Evolutionary conservation across 441 rosid genomes (phyloP), one percentile per base, ranked within the genome.

Genomic region (Adansonia madagascariensis): DNA sequence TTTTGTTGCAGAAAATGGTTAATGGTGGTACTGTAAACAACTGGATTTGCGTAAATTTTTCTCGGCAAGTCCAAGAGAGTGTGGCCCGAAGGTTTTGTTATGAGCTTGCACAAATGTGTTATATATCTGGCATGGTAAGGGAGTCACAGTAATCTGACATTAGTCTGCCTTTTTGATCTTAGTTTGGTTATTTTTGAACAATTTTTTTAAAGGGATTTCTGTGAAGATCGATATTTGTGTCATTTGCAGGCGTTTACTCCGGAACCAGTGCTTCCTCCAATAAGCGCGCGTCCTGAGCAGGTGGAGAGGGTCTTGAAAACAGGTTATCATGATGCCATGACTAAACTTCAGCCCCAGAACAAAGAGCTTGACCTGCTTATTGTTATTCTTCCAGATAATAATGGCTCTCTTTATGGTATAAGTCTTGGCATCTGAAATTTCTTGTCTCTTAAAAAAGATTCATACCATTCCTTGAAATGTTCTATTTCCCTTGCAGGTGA

Each of bases 171-270:
- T 63, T 1, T 0, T 66, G 77, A 50, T n/a, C 44, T 61, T 3
- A 12, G 66, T 61, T 27, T 31, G 61, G 41, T 6, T 59, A 20
- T 78, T 76, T 44, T 49, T 59, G n/a, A 79, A 76, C 56, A 76
- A 43, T 31, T 59, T 56, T 12, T 27, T 60, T 14, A 80, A 24
- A 63, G 35, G 3, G 27, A 31, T 62, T 62, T 27, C 44, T 57
- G 6, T 3, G 31, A 8, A 18, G 8, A 57, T 20, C 20, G 20
- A n/a, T 57, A 10, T 56, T 56, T 17, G 61, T 18, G 41, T 61
- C 43, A 31, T 61, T 61, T 61, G 66, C 66, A 61, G 44, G 66
- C 18, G 2, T 61, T 61, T 31, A 27, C 8, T 11, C 9, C 43
- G 31, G 17, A 12, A 1, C 66, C 66, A 61, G 66, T 61, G 66